A percentile compares a stretch with the other conserved stretches of the same genome.
Conservation (phyloP, 352 stramenopile species). For the Pythium insidiosum region DNA sequence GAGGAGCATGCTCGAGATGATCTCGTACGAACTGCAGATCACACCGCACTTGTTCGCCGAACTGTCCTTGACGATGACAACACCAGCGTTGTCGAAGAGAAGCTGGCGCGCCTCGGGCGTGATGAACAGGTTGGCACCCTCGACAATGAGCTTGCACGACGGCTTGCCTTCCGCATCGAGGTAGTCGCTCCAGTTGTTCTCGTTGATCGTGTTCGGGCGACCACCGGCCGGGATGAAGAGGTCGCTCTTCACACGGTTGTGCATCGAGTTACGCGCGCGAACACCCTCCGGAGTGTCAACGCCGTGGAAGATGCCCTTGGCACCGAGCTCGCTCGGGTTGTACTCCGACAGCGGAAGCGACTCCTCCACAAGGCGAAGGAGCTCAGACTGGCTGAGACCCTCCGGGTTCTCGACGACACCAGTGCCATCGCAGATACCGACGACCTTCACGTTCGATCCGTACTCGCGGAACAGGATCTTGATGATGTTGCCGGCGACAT, state of each 20-base stretch:
- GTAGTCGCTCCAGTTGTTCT: slow-evolving; percentile 80
- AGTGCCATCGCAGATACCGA: slow-evolving; percentile 87
- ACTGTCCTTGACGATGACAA: slow-evolving; percentile 97
- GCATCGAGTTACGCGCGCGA: slow-evolving; percentile 95
- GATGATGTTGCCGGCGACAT: slow-evolving; percentile 97
- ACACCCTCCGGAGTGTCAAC: slow-evolving; percentile 68
- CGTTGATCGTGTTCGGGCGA: slow-evolving; percentile 80
- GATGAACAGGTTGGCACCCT: slow-evolving; percentile 84
- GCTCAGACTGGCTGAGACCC: slow-evolving; percentile 90
- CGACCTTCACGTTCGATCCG: slow-evolving; percentile 91
- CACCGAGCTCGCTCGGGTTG: slow-evolving; percentile 33
- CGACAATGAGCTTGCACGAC: slow-evolving; percentile 72
- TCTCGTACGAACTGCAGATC: slow-evolving; percentile 82
- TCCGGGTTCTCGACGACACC: slow-evolving; percentile 94
- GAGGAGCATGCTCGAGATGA: slow-evolving; percentile 92
- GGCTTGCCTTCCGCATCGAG: slow-evolving; percentile 62
- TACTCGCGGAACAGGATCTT: slow-evolving; percentile 95
- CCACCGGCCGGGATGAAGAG: slow-evolving; percentile 79
- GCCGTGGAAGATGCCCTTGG: slow-evolving; percentile 75
- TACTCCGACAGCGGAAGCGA: slow-evolving; percentile 86
- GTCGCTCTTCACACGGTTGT: slow-evolving; percentile 91
- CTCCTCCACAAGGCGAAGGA: slow-evolving; percentile 91
- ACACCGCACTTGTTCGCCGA: slow-evolving; percentile 89
- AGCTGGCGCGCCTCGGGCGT: slow-evolving; percentile 80
- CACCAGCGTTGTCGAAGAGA: slow-evolving; percentile 93